Conservation (phyloP, 768 basidiomycete species). For the Sistotremastrum niveocremeum region DNA sequence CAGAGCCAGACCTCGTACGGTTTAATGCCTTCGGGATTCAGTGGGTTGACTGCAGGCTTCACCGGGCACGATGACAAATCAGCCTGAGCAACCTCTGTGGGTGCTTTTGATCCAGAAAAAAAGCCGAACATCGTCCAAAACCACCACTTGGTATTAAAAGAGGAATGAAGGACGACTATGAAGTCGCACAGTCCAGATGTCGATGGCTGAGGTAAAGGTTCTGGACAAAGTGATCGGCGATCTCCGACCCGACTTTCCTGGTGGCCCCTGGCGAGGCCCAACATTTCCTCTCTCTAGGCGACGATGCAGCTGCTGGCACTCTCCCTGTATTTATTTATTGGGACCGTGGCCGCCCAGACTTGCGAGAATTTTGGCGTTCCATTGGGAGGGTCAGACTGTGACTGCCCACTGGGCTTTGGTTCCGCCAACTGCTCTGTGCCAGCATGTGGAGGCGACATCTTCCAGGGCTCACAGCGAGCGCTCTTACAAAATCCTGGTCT, state of each 20-base stretch:
- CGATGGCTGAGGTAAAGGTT: no score
- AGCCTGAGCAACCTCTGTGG: no score
- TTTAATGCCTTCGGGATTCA: constrained; percentile 91
- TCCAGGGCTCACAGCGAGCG: constrained; percentile 50
- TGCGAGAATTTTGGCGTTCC: constrained; percentile 59
- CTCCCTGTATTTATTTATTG: not conserved
- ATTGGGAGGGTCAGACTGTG: constrained; percentile 42
- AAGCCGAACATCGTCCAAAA: no score
- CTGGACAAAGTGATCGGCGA: no score
- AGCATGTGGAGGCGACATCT: constrained; percentile 72
- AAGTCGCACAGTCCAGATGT: no score
- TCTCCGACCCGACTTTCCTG: no score
- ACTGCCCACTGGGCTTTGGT: constrained; percentile 75
- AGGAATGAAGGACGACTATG: no score
- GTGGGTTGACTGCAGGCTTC: constrained; percentile 68
- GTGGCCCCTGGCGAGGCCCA: no score
- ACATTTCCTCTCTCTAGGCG: constrained; percentile 16
- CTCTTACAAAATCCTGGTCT: constrained; percentile 28
- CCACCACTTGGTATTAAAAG: no score
- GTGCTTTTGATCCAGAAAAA: no score
- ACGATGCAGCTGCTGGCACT: constrained; percentile 14
- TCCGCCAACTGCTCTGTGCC: constrained; percentile 55
- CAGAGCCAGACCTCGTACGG: constrained; percentile 45
- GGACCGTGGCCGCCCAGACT: constrained; percentile 12
- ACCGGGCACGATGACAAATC: constrained; percentile 46